Conservation (phyloP, 1,139 yeast species). For the Yarrowia galli region DNA sequence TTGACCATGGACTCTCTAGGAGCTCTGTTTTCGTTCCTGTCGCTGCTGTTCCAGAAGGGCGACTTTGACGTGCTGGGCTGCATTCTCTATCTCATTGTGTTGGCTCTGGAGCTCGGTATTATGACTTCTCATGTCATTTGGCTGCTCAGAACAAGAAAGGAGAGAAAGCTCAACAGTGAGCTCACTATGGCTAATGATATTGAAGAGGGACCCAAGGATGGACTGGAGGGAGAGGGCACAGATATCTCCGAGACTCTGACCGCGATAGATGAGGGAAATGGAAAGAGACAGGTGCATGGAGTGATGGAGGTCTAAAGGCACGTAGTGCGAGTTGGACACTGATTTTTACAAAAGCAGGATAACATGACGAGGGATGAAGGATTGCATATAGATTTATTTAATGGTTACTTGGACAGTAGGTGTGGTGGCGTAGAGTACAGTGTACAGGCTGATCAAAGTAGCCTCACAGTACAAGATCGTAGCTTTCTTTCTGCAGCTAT, state of each 20-base stretch:
- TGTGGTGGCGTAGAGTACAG: too few relatives aligned
- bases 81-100: slow-evolving; percentile 72
- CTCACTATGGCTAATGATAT: neutral
- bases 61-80: slow-evolving; percentile 77
- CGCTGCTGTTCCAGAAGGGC: slow-evolving; percentile 53
- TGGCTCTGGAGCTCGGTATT: slow-evolving; percentile 79
- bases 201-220: neutral
- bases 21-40: slow-evolving; percentile 75
- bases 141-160: slow-evolving; percentile 62
- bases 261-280: neutral
- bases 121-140: slow-evolving; percentile 72
- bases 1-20: slow-evolving; percentile 79
- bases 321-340: neutral
- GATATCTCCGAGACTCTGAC: slow-evolving; percentile 11
- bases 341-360: neutral
- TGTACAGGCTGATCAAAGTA: too few relatives aligned
- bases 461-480: too few relatives aligned
- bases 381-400: slow-evolving; percentile 11
- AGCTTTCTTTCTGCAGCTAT: too few relatives aligned
- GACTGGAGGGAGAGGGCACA: neutral
- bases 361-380: neutral
- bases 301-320: neutral
- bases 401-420: neutral
- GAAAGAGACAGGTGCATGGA: neutral
- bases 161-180: slow-evolving; percentile 41